These are phyloP conservation scores for Astrothelium subdiscretum DNA, from an alignment of 495 filamentous ascomycete genomes.

Conservation along the genomic window DNA sequence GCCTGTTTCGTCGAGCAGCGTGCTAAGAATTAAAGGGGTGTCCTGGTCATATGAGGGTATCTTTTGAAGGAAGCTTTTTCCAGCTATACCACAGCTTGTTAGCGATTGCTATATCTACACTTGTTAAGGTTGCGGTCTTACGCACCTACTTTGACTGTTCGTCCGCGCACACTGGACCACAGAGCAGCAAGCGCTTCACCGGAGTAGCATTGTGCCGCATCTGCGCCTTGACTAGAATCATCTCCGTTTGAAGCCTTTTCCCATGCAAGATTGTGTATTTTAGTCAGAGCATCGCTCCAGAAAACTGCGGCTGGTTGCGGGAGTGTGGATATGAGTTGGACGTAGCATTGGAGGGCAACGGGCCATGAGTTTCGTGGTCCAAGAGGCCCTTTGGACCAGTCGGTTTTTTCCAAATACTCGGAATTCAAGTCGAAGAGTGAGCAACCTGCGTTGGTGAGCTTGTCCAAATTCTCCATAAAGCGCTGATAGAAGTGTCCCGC, in stretches of 20 bases:
- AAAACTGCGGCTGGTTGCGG: slow-evolving; percentile 23
- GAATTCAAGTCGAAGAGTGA: slow-evolving; percentile 4
- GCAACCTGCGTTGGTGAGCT: slow-evolving; percentile 3
- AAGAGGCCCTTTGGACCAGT: slow-evolving; percentile 15
- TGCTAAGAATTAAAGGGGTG: slow-evolving; percentile 18
- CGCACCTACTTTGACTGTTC: slow-evolving; percentile 22
- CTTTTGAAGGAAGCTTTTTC: slow-evolving; percentile 13
- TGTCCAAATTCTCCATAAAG: slow-evolving; percentile 8
- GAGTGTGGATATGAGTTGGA: slow-evolving; percentile 19
- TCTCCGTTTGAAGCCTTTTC: slow-evolving; percentile 11
- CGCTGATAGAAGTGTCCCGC: background rate
- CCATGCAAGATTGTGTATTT: slow-evolving; percentile 26
- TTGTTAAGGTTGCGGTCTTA: background rate
- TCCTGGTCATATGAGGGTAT: slow-evolving; percentile 5
- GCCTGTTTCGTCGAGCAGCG: slow-evolving; percentile 19
- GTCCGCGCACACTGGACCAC: slow-evolving; percentile 11
- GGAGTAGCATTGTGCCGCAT: slow-evolving; percentile 10
- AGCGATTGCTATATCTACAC: background rate
- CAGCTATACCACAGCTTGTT: slow-evolving; percentile 3
- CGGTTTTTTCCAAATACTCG: slow-evolving; percentile 4
- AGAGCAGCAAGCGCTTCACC: slow-evolving; percentile 12
- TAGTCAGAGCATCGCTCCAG: slow-evolving; percentile 19
- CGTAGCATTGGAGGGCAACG: slow-evolving; percentile 14
- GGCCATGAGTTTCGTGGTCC: slow-evolving; percentile 22
- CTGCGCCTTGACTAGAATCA: slow-evolving; percentile 12